Evolutionary conservation across 1,139 yeast genomes (phyloP), one percentile per base, ranked within the genome.

Genomic region (Protomyces arabidopsidicola): DNA sequence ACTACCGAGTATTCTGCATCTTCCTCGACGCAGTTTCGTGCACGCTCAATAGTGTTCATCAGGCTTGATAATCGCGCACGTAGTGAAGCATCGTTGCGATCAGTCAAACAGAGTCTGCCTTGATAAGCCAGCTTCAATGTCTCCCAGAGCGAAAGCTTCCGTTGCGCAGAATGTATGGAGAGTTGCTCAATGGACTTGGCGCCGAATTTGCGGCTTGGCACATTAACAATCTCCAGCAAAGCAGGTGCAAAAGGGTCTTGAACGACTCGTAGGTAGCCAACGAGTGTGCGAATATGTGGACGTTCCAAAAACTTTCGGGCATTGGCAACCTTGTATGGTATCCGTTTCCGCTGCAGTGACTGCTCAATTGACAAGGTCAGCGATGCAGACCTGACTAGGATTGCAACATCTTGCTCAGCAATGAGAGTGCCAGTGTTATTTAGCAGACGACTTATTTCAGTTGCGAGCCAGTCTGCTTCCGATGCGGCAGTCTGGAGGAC

Each of bases 301-400:
- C 88, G 75, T 51, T 88, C 90, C 91, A 95, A 88, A 70, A 90
- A 88, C 0, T 89, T 86, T 60, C 79, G 78, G 0, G 97, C 97
- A 61, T 86, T 83, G 0, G 86, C 78, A 70, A 90, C 80, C 14
- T 75, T 74, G 70, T 88, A 88, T 0, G 95, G 91, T 9, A 91
- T 80, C 8, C 79, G 74, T 3, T 76, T 75, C 57, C 75, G 77
- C 0, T 83, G 78, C 22, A 91, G 75, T 35, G 82, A 86, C 45
- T 80, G 80, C 71, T 90, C 97, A 9, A 90, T 76, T 1, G 74
- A 76, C 67, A 84, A 72, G 20, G 88, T 80, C 73, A 83, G 82
- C 70, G 78, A 78, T 27, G 86, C 79, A 1, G 87, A 79, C 39
- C 98, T 77, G 2, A 87, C 83, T 36, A 93, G 77, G 2, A 93